Percentiles rank a stretch among this genome's conserved stretches.
These are phyloP conservation scores for Fusarium poae DNA, from an alignment of 2,329 filamentous ascomycete genomes.

Conservation along the genomic window DNA sequence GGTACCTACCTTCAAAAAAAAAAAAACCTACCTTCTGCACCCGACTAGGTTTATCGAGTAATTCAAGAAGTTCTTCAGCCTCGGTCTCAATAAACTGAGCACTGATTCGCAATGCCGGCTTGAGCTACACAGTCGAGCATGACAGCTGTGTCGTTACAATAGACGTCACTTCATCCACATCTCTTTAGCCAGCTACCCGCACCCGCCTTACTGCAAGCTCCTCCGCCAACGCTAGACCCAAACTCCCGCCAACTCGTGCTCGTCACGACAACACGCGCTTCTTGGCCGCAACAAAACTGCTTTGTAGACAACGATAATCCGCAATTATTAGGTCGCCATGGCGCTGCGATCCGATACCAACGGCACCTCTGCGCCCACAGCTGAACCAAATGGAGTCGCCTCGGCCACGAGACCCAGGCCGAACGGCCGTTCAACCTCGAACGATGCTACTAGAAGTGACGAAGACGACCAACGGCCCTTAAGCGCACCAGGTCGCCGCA, in stretches of 20 bases:
- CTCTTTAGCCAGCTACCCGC: slow-evolving; percentile 35
- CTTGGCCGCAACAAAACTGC: slow-evolving; percentile 33
- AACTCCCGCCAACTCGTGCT: slow-evolving; percentile 36
- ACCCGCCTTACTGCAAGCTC: slow-evolving; percentile 42
- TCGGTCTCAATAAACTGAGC: slow-evolving; percentile 32
- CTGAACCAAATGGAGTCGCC: slow-evolving; percentile 39
- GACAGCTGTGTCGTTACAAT: slow-evolving; percentile 46
- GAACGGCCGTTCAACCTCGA: slow-evolving; percentile 49
- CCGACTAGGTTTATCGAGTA: slow-evolving; percentile 3
- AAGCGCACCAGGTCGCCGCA: slow-evolving; percentile 61
- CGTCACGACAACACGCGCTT: slow-evolving; percentile 44
- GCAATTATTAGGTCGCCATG: slow-evolving; percentile 50
- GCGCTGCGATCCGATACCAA: slow-evolving; percentile 53
- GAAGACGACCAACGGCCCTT: slow-evolving; percentile 58
- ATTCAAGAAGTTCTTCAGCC: slow-evolving; percentile 2
- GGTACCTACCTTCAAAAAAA: slow-evolving; percentile 11
- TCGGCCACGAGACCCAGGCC: slow-evolving; percentile 48
- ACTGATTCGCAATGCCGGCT: slow-evolving; percentile 43
- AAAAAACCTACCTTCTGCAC: slow-evolving; percentile 7
- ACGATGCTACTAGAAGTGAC: slow-evolving; percentile 46
- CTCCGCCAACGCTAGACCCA: slow-evolving; percentile 46
- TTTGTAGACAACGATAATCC: slow-evolving; percentile 34
- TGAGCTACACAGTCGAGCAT: slow-evolving; percentile 44
- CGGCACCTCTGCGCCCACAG: slow-evolving; percentile 49
- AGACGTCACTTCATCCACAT: slow-evolving; percentile 49